Evolutionary conservation across 2,329 filamentous ascomycete species (phyloP).

Genomic region (Curvularia hawaiiensis): DNA sequence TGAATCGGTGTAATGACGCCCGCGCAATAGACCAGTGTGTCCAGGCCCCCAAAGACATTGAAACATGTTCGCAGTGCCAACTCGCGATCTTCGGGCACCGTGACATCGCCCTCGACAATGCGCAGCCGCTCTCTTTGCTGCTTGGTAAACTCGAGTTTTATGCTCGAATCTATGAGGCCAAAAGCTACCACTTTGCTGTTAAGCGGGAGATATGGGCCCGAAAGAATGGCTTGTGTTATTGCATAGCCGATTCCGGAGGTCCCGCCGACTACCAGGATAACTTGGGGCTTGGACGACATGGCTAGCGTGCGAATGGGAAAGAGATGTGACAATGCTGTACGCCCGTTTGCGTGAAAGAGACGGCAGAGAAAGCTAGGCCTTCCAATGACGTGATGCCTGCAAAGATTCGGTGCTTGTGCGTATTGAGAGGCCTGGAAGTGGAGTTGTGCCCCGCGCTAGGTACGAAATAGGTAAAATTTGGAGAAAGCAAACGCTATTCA

Average conservation of each 20-base stretch:
- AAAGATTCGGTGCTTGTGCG: slow-evolving; percentile 12
- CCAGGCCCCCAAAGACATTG: slow-evolving; percentile 23
- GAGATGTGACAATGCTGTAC: neutral
- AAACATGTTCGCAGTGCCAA: slow-evolving; percentile 21
- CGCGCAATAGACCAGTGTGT: slow-evolving; percentile 33
- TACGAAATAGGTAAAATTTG: slow-evolving; percentile 9
- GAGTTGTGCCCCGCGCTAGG: slow-evolving; percentile 16
- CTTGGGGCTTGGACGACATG: slow-evolving; percentile 18
- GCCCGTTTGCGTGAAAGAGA: neutral
- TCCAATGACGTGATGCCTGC: slow-evolving; percentile 1
- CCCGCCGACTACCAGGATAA: slow-evolving; percentile 34
- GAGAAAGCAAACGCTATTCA: neutral
- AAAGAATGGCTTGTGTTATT: slow-evolving; percentile 21
- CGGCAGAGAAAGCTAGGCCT: neutral
- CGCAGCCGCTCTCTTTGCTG: slow-evolving; percentile 13
- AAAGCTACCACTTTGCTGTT: slow-evolving; percentile 16
- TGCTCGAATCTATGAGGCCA: slow-evolving; percentile 13
- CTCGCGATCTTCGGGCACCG: slow-evolving; percentile 11
- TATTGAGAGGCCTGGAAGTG: slow-evolving; percentile 9
- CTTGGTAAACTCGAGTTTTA: slow-evolving; percentile 16
- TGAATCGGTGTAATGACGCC: slow-evolving; percentile 32
- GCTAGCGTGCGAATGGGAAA: neutral
- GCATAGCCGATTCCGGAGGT: slow-evolving; percentile 31
- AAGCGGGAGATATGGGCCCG: slow-evolving; percentile 8
- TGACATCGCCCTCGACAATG: slow-evolving; percentile 18